Evolutionary conservation across 768 basidiomycete genomes (phyloP).

Genomic region (Suillus weaverae): DNA sequence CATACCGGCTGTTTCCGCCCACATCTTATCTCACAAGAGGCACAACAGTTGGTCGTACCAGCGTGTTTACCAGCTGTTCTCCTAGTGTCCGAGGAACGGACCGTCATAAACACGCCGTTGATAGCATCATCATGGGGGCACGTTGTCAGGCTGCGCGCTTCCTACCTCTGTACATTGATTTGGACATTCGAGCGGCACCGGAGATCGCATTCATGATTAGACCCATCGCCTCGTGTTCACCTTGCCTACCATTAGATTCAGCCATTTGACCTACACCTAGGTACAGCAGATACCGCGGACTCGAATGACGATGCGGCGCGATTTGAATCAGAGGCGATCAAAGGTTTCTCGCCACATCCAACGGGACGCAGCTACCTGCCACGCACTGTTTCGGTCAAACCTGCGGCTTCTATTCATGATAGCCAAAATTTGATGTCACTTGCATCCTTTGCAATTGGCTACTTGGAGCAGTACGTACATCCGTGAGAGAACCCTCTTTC

Average conservation of each 20-base stretch:
- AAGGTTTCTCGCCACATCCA: slow-evolving; percentile 3
- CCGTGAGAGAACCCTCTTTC: slow-evolving; percentile 24
- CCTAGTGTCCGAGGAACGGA: neutral
- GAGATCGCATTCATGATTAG: neutral
- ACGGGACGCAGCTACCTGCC: slow-evolving; percentile 2
- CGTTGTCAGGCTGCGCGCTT: neutral
- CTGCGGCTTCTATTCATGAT: slow-evolving; percentile 19
- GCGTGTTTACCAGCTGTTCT: slow-evolving; percentile 4
- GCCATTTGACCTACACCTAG: neutral
- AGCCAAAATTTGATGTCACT: slow-evolving; percentile 21
- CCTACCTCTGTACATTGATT: neutral
- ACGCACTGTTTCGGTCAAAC: slow-evolving; percentile 16
- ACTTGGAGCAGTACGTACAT: slow-evolving; percentile 23
- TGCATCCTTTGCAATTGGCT: slow-evolving; percentile 16
- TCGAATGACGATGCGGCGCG: slow-evolving; percentile 4
- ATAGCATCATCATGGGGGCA: neutral
- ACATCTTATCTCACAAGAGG: slow-evolving; percentile 2
- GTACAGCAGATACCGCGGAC: slow-evolving; percentile 5
- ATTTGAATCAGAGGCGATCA: neutral
- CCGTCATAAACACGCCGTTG: slow-evolving; percentile 1
- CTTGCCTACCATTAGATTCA: neutral
- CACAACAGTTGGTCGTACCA: neutral
- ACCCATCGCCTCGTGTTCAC: neutral
- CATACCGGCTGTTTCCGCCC: neutral
- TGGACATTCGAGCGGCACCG: neutral